Base-by-base conservation (phyloP, 106 monocot genomes). In the Dendrobium chrysotoxum region DNA sequence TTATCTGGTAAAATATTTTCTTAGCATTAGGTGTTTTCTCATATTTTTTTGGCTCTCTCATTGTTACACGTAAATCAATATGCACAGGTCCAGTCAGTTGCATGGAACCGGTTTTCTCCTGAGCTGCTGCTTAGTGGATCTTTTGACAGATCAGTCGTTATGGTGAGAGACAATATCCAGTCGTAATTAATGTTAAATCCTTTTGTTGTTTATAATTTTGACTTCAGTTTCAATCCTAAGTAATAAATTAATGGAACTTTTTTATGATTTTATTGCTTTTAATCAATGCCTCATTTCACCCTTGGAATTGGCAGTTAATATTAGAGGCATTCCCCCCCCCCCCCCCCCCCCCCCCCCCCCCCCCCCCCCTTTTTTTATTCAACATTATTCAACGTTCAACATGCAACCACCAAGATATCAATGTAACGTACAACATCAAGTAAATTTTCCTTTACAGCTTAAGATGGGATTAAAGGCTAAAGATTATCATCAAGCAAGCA, bases 81-180 rank as follows among this genome's bases (percentile, higher is more conserved):
- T 30, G 28, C 38, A 21, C 91, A 98, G 97, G 94, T 98, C 82
- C 97, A 94, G 87, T 78, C 92, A 40, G 91, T 98, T 83, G 87
- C 87, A 84, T 98, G 97, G 97, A 92, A 77, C 47, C 83, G 50
- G 31, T 76, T 86, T 74, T 85, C 89, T 21, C 91, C 94, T 21
- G 92, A 94, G 83, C 40, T 87, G 83, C 88, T 98, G 84, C 88
- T 98, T 21, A 95, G 91, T 86, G 98, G 98, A 79, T 98, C 98
- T 20, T 95, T 98, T 85, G 98, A 98, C 87, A 84, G 83, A 58
- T 85, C 90, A 18, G 86, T 98, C 70, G 86, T 81, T 38, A 76
- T 90, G 87, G 98, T 98, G 88, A 82, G 85, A 38, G 44, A 23
- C 35, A 74, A 47, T 82, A 20, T 65, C 68, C 28, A 45, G 5